Evolutionary conservation across 768 basidiomycete genomes (phyloP).

Genomic region (Kwoniella heveanensis): DNA sequence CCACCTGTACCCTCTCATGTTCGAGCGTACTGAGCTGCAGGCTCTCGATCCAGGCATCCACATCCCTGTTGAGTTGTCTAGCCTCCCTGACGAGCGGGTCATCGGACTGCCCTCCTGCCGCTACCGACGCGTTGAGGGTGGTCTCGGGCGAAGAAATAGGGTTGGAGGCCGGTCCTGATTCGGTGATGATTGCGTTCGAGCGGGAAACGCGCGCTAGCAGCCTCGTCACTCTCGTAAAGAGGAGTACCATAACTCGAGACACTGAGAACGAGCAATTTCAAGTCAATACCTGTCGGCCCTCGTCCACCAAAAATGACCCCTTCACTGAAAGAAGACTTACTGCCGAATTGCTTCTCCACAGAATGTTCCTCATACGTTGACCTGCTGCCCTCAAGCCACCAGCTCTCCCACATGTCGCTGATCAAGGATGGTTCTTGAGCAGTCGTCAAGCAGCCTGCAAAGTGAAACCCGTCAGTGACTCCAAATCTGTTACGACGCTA

Average conservation of each 20-base stretch:
- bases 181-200: constrained; percentile 29
- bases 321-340: constrained; percentile 41
- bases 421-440: constrained; percentile 57
- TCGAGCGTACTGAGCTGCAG: constrained; percentile 45
- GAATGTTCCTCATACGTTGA: constrained; percentile 57
- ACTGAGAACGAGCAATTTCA: too few species aligned
- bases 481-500: too few species aligned
- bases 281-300: too few species aligned
- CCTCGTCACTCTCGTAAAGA: constrained; percentile 44
- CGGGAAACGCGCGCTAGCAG: constrained; percentile 36
- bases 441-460: constrained; percentile 56
- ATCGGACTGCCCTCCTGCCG: background rate
- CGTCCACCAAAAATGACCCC: too few species aligned
- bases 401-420: constrained; percentile 55
- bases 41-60: constrained; percentile 51
- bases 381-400: constrained; percentile 57
- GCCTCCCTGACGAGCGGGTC: constrained; percentile 40
- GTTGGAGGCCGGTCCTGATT: constrained; percentile 21
- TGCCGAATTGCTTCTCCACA: constrained; percentile 61
- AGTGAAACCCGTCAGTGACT: constrained; percentile 11
- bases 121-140: background rate
- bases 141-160: background rate
- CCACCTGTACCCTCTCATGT: constrained; percentile 52
- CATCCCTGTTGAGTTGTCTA: constrained; percentile 37
- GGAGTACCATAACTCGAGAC: constrained; percentile 52